Conservation (phyloP, 2,329 filamentous ascomycete genomes). For the Alternaria ethzedia region DNA sequence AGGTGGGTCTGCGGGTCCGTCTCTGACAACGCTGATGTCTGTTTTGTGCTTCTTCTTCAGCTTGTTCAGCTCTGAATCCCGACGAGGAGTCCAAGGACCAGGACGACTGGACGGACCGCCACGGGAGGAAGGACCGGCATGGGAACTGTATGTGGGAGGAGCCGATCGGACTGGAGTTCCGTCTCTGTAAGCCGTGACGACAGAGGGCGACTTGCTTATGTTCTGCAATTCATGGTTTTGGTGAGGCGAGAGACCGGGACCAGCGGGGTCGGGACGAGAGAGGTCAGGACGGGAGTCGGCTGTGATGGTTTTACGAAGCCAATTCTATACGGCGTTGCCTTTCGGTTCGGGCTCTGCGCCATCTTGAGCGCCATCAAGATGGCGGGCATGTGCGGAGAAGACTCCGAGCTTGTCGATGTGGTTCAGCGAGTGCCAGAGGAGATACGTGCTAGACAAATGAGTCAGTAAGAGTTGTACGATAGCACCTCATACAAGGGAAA, state of each 20-base stretch:
- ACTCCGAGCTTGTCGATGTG: constrained; percentile 50
- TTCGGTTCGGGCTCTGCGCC: background rate
- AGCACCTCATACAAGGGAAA: background rate
- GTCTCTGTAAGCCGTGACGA: background rate
- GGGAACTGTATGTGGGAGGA: background rate
- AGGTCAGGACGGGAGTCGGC: background rate
- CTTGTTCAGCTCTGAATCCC: background rate
- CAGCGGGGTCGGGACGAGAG: background rate
- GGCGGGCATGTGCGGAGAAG: constrained; percentile 47
- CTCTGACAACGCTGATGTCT: background rate
- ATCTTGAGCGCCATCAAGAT: background rate
- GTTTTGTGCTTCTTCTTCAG: background rate
- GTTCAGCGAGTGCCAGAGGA: constrained; percentile 48
- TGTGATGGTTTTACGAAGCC: background rate
- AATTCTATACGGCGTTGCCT: background rate
- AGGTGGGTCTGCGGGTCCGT: background rate
- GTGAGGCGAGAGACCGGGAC: too few species aligned
- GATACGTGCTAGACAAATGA: constrained; percentile 37
- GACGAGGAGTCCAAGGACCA: background rate
- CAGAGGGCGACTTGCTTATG: background rate
- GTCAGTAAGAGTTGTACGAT: background rate
- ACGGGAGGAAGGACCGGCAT: background rate
- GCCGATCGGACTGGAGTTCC: background rate
- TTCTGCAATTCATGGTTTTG: background rate
- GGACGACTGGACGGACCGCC: background rate